Percentiles rank a stretch among this genome's conserved stretches.
Conservation (phyloP, 106 monocot species). For the Platanthera zijinensis region DNA sequence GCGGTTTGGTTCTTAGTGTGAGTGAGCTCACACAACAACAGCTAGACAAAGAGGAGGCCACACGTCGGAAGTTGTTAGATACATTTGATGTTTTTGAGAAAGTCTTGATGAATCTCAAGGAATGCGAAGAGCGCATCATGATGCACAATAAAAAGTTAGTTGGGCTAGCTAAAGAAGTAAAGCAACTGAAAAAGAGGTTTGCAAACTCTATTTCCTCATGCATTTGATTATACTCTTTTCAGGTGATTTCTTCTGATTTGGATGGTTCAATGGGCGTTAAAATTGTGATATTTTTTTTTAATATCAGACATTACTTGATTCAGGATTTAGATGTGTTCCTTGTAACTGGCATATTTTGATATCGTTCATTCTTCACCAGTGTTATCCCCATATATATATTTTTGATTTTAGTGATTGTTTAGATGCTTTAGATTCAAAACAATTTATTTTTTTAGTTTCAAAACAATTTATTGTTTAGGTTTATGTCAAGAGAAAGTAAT, state of each 20-base stretch:
- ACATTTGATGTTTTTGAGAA: slow-evolving; percentile 42
- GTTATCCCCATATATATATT: background rate
- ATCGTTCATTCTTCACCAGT: background rate
- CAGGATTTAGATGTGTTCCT: background rate
- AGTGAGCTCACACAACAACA: slow-evolving; percentile 58
- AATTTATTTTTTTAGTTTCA: background rate
- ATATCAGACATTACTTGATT: too few species aligned
- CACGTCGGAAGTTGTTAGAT: slow-evolving; percentile 25
- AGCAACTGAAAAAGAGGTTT: slow-evolving; percentile 30
- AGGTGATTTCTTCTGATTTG: background rate
- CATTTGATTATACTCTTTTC: background rate
- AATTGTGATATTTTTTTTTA: background rate
- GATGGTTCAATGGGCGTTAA: background rate
- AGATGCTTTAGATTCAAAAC: background rate
- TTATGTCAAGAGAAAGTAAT: too few species aligned
- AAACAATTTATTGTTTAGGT: background rate
- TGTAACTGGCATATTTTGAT: background rate
- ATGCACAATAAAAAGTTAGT: slow-evolving; percentile 20
- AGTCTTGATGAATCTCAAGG: slow-evolving; percentile 32
- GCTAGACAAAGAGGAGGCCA: slow-evolving; percentile 38
- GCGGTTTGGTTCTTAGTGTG: slow-evolving; percentile 52
- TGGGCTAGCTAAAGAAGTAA: slow-evolving; percentile 18
- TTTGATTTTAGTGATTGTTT: background rate
- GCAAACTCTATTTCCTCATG: slow-evolving; percentile 7
- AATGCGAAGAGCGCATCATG: slow-evolving; percentile 12